A percentile compares a stretch with the other conserved stretches of the same genome.
Evolutionary conservation across 2,329 filamentous ascomycete species (phyloP).

Genomic region (Phialophora verrucosa): DNA sequence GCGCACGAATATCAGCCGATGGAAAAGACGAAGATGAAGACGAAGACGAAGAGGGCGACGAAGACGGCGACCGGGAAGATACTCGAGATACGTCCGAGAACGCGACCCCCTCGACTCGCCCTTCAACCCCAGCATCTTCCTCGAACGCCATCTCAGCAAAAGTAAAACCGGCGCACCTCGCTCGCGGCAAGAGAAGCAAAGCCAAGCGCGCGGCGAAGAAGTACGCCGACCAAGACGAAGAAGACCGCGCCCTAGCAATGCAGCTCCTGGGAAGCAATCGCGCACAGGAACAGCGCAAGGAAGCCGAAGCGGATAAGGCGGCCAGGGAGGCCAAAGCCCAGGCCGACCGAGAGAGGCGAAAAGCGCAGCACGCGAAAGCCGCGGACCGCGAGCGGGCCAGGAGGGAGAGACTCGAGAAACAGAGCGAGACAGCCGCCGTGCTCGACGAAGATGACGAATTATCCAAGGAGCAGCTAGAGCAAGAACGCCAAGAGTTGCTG

Average conservation of each 20-base stretch:
- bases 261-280: slow-evolving; percentile 77
- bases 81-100: slow-evolving; percentile 3
- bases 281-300: slow-evolving; percentile 70
- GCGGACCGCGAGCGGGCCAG: slow-evolving; percentile 68
- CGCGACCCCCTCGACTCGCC: slow-evolving; percentile 27
- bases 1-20: slow-evolving; percentile 33
- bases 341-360: slow-evolving; percentile 74
- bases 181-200: slow-evolving; percentile 52
- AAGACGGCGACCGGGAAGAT: slow-evolving; percentile 3
- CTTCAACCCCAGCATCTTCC: slow-evolving; percentile 34
- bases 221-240: slow-evolving; percentile 94
- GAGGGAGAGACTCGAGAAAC: slow-evolving; percentile 74
- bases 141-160: slow-evolving; percentile 29
- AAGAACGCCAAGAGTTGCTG: slow-evolving; percentile 55
- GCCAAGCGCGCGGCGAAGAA: slow-evolving; percentile 65
- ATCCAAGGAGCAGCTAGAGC: slow-evolving; percentile 54
- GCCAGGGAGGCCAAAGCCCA: slow-evolving; percentile 73
- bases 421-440: slow-evolving; percentile 48
- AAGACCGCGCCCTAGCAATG: slow-evolving; percentile 84
- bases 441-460: slow-evolving; percentile 64
- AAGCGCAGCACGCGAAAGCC: slow-evolving; percentile 77
- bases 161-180: slow-evolving; percentile 29
- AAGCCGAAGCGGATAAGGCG: slow-evolving; percentile 68
- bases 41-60: slow-evolving; percentile 24
- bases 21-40: slow-evolving; percentile 18